These are phyloP conservation scores for Trichoderma erinaceum DNA, from an alignment of 495 filamentous ascomycete genomes.

Conservation along the genomic window DNA sequence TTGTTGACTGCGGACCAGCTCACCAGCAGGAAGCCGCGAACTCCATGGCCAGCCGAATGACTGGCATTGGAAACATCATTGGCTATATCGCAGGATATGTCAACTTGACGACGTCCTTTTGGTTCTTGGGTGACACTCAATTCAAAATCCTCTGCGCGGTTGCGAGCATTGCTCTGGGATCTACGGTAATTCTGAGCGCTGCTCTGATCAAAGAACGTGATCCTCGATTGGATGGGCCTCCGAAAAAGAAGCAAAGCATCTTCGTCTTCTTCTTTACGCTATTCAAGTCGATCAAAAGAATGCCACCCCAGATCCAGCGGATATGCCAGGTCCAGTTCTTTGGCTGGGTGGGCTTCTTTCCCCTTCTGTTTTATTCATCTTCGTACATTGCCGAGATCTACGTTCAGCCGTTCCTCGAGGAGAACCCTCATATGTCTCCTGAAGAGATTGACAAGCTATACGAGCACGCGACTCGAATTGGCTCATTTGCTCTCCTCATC, in stretches of 20 bases:
- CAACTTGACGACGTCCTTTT: slow-evolving; percentile 61
- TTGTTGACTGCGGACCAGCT: slow-evolving; percentile 80
- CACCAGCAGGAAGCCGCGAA: slow-evolving; percentile 88
- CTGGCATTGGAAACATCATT: slow-evolving; percentile 78
- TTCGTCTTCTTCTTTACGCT: slow-evolving; percentile 72
- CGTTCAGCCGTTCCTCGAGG: slow-evolving; percentile 68
- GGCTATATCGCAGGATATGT: slow-evolving; percentile 79
- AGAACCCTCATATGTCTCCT: slow-evolving; percentile 67
- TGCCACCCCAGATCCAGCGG: slow-evolving; percentile 72
- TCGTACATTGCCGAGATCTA: slow-evolving; percentile 90
- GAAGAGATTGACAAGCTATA: slow-evolving; percentile 69
- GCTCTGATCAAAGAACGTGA: slow-evolving; percentile 67
- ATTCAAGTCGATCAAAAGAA: slow-evolving; percentile 63
- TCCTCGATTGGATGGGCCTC: slow-evolving; percentile 61
- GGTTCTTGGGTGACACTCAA: slow-evolving; percentile 75
- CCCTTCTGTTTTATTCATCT: slow-evolving; percentile 88
- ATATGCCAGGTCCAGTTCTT: slow-evolving; percentile 86
- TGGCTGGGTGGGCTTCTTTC: slow-evolving; percentile 93
- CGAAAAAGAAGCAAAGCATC: slow-evolving; percentile 55
- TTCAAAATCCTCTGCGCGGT: slow-evolving; percentile 86
- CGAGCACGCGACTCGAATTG: slow-evolving; percentile 74
- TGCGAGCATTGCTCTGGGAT: slow-evolving; percentile 60
- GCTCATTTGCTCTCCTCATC: slow-evolving; percentile 79
- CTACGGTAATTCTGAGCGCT: slow-evolving; percentile 62
- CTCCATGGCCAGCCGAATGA: slow-evolving; percentile 75